Base-by-base conservation (phyloP, 345 rosid genomes). In the Rhodomyrtus tomentosa region DNA sequence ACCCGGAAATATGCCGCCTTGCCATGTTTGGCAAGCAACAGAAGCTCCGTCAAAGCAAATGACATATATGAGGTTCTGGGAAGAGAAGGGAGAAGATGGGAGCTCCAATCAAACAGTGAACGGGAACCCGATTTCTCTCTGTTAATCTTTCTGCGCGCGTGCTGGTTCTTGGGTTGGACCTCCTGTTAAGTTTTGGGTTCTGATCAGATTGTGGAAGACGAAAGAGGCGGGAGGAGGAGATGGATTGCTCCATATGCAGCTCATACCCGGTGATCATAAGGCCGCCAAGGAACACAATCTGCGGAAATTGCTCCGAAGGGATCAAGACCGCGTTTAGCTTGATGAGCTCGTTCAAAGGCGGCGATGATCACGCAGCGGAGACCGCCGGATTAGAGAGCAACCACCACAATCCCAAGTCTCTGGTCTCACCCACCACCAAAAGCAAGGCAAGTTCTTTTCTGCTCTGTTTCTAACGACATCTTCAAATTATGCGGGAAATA, bases 251-350 rank as follows among this genome's bases (percentile, higher is more conserved):
- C 1, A 90, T 96, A 6, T 95, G 99, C 81, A 91, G 91, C 72
- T 87, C 98, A 11, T 91, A 94, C 93, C 98, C 99, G 21, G 83
- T 90, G 6, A 89, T 91, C 82, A 87, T 95, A 51, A 90, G 98
- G 88, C 98, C 98, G 29, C 98, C 98, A 14, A 95, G 99, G 89
- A 96, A 96, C 86, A 91, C 92, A 20, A 96, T 96, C 76, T 96
- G 99, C 42, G 91, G 89, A 5, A 90, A 93, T 3, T 96, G 99
- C 90, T 95, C 88, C 40, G 96, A 96, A 83, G 96, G 94, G 52
- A 95, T 95, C 85, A 90, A 86, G 88, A 86, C 83, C 83, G 89
- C 88, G 7, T 88, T 95, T 55, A 59, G 93, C 11, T 58, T 95
- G 86, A 88, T 93, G 87, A 91, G 92, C 91, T 86, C 91, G 82